phyloP scores from a whole-genome alignment of 2,329 filamentous ascomycete genomes.

The Dothistroma pini region DNA sequence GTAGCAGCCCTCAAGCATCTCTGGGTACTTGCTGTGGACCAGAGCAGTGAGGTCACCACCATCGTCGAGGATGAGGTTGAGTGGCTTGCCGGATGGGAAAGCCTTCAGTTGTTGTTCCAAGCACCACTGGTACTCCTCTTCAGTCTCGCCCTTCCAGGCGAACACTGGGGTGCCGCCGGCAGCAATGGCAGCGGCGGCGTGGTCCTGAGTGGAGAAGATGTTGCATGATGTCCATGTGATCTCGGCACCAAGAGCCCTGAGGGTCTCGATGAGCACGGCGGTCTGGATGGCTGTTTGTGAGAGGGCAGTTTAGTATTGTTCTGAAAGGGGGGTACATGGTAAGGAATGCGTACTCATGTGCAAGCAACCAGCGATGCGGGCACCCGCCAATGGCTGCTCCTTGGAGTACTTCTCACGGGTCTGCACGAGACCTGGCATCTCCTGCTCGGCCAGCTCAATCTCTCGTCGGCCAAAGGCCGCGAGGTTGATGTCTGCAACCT shows the following conservation, averaged over 20 bases:
- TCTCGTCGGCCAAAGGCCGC: constrained; percentile 98
- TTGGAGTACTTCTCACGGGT: constrained; percentile 86
- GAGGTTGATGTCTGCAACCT: constrained; percentile 89
- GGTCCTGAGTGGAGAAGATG: constrained; percentile 99
- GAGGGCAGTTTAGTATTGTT: constrained; percentile 14
- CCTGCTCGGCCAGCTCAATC: constrained; percentile 90
- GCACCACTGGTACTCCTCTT: constrained; percentile 99
- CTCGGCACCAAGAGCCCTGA: constrained; percentile 90
- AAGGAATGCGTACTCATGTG: constrained; percentile 72
- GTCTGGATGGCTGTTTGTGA: constrained; percentile 77
- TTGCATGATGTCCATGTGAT: constrained; percentile 99
- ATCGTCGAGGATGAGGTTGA: constrained; percentile 99
- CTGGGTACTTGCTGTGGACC: constrained; percentile 97
- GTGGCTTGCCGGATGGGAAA: constrained; percentile 94
- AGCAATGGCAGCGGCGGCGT: constrained; percentile 95
- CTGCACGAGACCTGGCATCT: constrained; percentile 96
- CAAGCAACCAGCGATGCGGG: constrained; percentile 94
- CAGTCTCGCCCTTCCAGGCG: constrained; percentile 86
- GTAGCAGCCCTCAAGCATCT: constrained; percentile 97
- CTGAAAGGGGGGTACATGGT: neutral
- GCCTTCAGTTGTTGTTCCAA: constrained; percentile 94
- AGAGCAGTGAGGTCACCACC: constrained; percentile 95
- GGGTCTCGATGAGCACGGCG: constrained; percentile 97
- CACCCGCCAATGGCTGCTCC: constrained; percentile 91
- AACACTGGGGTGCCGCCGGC: constrained; percentile 87